Percentiles rank a stretch among this genome's conserved stretches.
These are phyloP conservation scores for Fusarium sarcochroum DNA, from an alignment of 2,329 filamentous ascomycete species.

Conservation along the genomic window DNA sequence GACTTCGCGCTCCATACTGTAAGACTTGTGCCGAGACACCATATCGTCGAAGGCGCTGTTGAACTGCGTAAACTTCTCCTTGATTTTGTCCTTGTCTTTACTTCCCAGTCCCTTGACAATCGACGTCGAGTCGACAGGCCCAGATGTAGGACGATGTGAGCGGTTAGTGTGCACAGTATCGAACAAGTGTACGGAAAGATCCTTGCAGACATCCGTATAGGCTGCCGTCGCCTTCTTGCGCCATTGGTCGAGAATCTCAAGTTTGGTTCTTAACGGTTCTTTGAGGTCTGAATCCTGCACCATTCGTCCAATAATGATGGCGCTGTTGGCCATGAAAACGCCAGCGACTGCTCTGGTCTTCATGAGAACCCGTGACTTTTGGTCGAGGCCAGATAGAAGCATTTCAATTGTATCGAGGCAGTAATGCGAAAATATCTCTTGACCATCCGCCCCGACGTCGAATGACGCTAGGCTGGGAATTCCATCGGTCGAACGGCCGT, in stretches of 20 bases:
- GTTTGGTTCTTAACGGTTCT: conserved; percentile 76
- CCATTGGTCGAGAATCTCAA: conserved; percentile 81
- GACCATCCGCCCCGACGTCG: conserved; percentile 90
- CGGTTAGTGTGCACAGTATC: conserved; percentile 94
- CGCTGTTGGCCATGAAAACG: conserved; percentile 91
- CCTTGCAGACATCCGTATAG: conserved; percentile 91
- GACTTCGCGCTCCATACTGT: conserved; percentile 93
- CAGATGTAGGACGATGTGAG: conserved; percentile 77
- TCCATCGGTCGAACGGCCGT: conserved; percentile 71
- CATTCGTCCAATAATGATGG: conserved; percentile 86
- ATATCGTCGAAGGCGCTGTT: conserved; percentile 93
- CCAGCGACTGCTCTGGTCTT: conserved; percentile 85
- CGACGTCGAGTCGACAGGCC: conserved; percentile 83
- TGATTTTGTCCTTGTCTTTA: conserved; percentile 96
- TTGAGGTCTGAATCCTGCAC: conserved; percentile 85
- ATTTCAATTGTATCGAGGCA: conserved; percentile 89
- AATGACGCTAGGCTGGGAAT: conserved; percentile 82
- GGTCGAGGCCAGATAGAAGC: conserved; percentile 80
- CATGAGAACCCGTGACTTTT: conserved; percentile 78
- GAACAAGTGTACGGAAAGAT: conserved; percentile 85
- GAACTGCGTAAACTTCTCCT: conserved; percentile 94
- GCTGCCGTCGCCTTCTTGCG: conserved; percentile 86
- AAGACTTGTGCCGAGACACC: conserved; percentile 83
- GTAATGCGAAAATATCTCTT: conserved; percentile 90
- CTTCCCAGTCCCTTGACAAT: conserved; percentile 86